phyloP scores from a whole-genome alignment of 768 basidiomycete species.

The Tricholoma sp. region DNA sequence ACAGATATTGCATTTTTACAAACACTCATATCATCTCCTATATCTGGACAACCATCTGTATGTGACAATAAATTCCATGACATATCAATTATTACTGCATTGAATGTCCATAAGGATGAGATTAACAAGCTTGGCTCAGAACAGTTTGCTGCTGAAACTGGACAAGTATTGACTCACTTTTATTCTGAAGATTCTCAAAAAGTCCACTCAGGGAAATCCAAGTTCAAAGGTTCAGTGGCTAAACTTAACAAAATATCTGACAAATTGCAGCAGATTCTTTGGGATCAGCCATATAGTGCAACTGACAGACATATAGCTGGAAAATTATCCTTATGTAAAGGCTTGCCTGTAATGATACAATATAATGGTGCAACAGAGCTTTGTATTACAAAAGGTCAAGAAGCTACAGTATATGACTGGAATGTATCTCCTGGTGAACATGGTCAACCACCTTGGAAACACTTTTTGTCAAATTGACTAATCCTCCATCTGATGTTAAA shows the following conservation, averaged over 20 bases:
- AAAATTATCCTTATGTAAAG: too few species aligned
- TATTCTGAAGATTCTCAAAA: slow-evolving; percentile 18
- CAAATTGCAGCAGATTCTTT: neutral
- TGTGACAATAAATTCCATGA: slow-evolving; percentile 17
- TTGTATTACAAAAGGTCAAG: too few species aligned
- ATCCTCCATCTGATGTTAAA: too few species aligned
- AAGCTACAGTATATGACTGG: too few species aligned
- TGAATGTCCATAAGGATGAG: slow-evolving; percentile 26
- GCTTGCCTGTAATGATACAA: slow-evolving; percentile 19
- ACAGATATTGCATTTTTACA: slow-evolving; percentile 32
- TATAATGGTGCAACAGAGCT: slow-evolving; percentile 19
- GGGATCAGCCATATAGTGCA: neutral
- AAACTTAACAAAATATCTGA: neutral
- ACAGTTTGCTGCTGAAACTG: slow-evolving; percentile 25
- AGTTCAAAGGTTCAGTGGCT: neutral
- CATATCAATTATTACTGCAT: slow-evolving; percentile 29
- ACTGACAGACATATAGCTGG: too few species aligned
- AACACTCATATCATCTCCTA: slow-evolving; percentile 15
- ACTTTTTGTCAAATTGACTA: too few species aligned
- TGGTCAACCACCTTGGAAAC: too few species aligned
- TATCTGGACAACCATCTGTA: slow-evolving; percentile 3
- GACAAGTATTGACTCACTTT: slow-evolving; percentile 20
- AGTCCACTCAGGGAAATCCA: neutral
- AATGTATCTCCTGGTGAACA: too few species aligned
- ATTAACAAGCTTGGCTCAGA: slow-evolving; percentile 23